Base-by-base conservation (phyloP, 768 basidiomycete genomes). In the Suillus subaureus region DNA sequence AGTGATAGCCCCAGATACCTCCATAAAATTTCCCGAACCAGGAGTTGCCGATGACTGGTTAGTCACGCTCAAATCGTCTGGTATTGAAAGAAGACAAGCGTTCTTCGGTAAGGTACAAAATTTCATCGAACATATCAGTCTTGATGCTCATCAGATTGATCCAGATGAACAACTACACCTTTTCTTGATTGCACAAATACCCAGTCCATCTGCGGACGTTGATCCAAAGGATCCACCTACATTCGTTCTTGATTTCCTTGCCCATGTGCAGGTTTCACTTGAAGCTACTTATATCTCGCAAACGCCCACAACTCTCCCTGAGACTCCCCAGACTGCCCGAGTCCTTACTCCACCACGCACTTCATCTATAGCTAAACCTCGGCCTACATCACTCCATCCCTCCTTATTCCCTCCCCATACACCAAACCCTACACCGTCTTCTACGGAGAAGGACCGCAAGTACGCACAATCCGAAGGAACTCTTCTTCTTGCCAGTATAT, bases 391-490 rank as follows among this genome's bases (percentile, higher is more conserved):
- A 69, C 70, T 73, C 23, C 85, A 86, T 66, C 89, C 90, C 2
- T 88, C 89, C 3, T 89, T 93, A 70, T 85, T 91, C 68, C 93
- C 93, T 35, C 94, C 94, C 1, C 81, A 81, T 61, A 97, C 95
- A 0, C 96, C 95, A 0, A 89, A 91, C 73, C 95, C 95, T 2
- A 89, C 89, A 18, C 95, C 95, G 1, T 80, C 85, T 1, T 89
- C 91, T 33, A 82, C 85, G 0, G 88, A 89, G 39, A 82, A 85
- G 18, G 95, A 97, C 76, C 83, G 85, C 52, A 84, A 87, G 73
- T 97, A 96, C 73, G 87, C 88, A 2, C 84, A 86, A 37, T 83
- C 92, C 0, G 92, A 95, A 70, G 96, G 95, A 0, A 89, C 90
- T 0, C 76, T 87, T 6, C 83, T 96, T 15, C 81, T 88, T 54